These are phyloP conservation scores for Dendrobium catenatum DNA, from an alignment of 106 monocot genomes.

Conservation along the genomic window DNA sequence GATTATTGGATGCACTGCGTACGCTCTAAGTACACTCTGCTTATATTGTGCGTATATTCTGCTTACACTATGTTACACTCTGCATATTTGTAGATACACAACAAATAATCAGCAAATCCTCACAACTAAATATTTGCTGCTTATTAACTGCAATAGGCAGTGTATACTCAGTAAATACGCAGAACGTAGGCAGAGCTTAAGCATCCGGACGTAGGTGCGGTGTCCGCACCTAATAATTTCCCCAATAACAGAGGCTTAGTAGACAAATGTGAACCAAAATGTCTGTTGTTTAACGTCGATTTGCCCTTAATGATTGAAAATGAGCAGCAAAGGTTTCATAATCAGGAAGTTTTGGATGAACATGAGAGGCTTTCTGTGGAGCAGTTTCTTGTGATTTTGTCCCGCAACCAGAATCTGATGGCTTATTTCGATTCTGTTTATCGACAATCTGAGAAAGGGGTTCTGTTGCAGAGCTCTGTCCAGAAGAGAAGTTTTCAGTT, in stretches of 20 bases:
- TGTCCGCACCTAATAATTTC: too few species aligned
- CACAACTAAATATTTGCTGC: too few species aligned
- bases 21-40: too few species aligned
- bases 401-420: background rate
- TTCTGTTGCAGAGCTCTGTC: background rate
- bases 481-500: background rate
- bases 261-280: background rate
- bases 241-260: background rate
- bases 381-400: constrained; percentile 21
- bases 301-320: constrained; percentile 58
- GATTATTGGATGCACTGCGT: background rate
- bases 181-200: too few species aligned
- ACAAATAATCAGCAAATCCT: too few species aligned
- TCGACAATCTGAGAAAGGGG: background rate
- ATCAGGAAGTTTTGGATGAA: constrained; percentile 74
- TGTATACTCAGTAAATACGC: too few species aligned
- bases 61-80: too few species aligned
- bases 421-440: constrained; percentile 1
- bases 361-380: constrained; percentile 37
- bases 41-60: too few species aligned
- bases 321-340: constrained; percentile 64
- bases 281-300: constrained; percentile 12
- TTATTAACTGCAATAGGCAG: too few species aligned
- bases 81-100: too few species aligned
- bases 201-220: too few species aligned